Evolutionary conservation across 2,329 filamentous ascomycete genomes (phyloP).

Genomic region (Diatrype stigma): DNA sequence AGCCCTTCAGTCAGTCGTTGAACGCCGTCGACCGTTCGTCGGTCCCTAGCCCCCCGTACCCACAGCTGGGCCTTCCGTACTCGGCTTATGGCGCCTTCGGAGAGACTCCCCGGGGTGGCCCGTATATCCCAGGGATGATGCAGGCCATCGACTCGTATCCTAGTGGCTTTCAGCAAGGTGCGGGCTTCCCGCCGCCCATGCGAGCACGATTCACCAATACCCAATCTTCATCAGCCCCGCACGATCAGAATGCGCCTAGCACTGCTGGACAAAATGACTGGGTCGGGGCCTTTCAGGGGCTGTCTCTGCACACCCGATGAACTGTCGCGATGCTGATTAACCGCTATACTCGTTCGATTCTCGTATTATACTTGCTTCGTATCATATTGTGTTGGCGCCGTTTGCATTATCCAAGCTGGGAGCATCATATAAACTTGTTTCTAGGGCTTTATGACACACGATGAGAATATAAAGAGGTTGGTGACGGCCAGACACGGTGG

Average conservation of each 20-base stretch:
- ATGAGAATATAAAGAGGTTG: constrained; percentile 21
- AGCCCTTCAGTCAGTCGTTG: constrained; percentile 38
- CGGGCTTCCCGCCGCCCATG: constrained; percentile 43
- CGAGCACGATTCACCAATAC: constrained; percentile 34
- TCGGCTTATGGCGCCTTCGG: constrained; percentile 41
- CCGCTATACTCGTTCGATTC: constrained; percentile 19
- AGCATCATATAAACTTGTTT: constrained; percentile 3
- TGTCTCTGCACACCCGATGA: constrained; percentile 64
- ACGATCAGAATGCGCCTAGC: constrained; percentile 23
- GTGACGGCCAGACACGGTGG: constrained; percentile 17
- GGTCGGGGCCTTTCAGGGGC: constrained; percentile 61
- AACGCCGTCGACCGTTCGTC: constrained; percentile 38
- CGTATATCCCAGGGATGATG: constrained; percentile 37
- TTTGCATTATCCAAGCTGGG: constrained; percentile 8
- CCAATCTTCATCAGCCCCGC: constrained; percentile 29
- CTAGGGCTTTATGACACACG: constrained; percentile 9
- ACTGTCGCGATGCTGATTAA: background rate
- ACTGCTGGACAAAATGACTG: constrained; percentile 53
- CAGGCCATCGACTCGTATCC: constrained; percentile 39
- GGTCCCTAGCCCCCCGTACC: constrained; percentile 34
- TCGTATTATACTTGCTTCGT: constrained; percentile 26
- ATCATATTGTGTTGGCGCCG: constrained; percentile 11
- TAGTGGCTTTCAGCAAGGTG: constrained; percentile 34
- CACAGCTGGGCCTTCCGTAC: constrained; percentile 36
- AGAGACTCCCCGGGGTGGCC: constrained; percentile 32